Evolutionary conservation across 2,329 filamentous ascomycete genomes (phyloP), one percentile per base, ranked within the genome.

Genomic region (Trichoderma pleuroti): DNA sequence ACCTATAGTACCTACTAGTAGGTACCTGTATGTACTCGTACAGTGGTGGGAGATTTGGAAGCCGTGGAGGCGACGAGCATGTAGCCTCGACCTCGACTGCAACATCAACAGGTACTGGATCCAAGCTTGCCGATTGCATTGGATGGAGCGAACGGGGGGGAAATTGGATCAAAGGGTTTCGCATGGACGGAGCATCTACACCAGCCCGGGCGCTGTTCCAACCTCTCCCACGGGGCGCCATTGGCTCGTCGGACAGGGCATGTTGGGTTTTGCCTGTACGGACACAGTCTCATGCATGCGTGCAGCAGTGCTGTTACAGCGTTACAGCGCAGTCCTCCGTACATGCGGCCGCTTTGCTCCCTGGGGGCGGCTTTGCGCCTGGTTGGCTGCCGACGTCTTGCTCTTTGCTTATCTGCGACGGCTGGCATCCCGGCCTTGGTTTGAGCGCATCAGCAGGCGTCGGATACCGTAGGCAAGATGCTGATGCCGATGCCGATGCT

Each of bases 101-200:
- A 32, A 59, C 9, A 52, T 64, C 30, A 52, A 30, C 61, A n/a
- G n/a, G n/a, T n/a, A n/a, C n/a, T n/a, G n/a, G n/a, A n/a, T n/a
- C n/a, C n/a, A n/a, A n/a, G n/a, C 12, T 24, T 65, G 42, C 42
- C 28, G 62, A 52, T 52, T 64, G 62, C 62, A 64, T 52, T 64
- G 62, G 42, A 64, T 42, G 54, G 36, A 46, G 39, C 61, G 14
- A 64, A 64, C 24, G 21, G 34, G 28, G 18, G 18, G 18, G 6
- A 57, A n/a, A n/a, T n/a, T n/a, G n/a, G n/a, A n/a, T n/a, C n/a
- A n/a, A 34, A 21, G 52, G 36, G 52, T 32, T 61, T 59, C 54
- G 49, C 56, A 30, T 30, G 34, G 34, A 14, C 28, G 56, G 56
- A 21, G 21, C 39, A 56, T 54, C 63, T 66, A 66, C 56, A 28